Base-by-base conservation (phyloP, 2,329 filamentous ascomycete species). In the Lachnellula suecica region DNA sequence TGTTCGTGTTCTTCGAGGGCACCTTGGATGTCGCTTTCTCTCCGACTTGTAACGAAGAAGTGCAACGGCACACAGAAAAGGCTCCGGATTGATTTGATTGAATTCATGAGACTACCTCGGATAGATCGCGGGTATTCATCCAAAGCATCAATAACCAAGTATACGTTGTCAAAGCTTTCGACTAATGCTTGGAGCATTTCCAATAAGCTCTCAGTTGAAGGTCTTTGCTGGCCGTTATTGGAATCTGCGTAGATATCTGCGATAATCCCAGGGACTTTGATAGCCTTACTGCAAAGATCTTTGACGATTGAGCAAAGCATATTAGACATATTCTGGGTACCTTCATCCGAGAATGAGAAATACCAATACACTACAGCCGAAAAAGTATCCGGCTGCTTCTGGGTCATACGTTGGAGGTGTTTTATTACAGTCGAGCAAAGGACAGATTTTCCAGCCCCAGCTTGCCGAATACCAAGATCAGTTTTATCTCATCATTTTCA, bases 1-100 rank as follows among this genome's bases (percentile, higher is more conserved):
- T 34, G 42, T 22, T 46, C 15, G n/a, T n/a, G n/a, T n/a, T n/a
- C n/a, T n/a, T n/a, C n/a, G n/a, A n/a, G n/a, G n/a, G n/a, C n/a
- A n/a, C n/a, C n/a, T 4, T 9, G 13, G n/a, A 68, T 66, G n/a
- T 66, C 61, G 29, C 57, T 38, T 43, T 66, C 66, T 17, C 50
- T 53, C 13, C 65, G 57, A 43, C 64, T 68, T 19, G 56, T 59
- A 13, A 38, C 44, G 3, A 59, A 34, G 19, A 59, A 9, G 23
- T 54, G 55, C 4, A 56, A 22, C 11, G 25, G 42, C 1, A 46
- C 22, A 15, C 47, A 35, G 15, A 35, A 15, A 25, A 46, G 47
- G 7, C 37, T 25, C 24, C 20, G 45, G 22, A 54, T 54, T n/a
- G 37, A 31, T 17, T 19, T 23, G 20, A 56, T 48, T 8, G 34